Base-by-base conservation (phyloP, 2,329 filamentous ascomycete genomes). In the Ophiostoma populinum region DNA sequence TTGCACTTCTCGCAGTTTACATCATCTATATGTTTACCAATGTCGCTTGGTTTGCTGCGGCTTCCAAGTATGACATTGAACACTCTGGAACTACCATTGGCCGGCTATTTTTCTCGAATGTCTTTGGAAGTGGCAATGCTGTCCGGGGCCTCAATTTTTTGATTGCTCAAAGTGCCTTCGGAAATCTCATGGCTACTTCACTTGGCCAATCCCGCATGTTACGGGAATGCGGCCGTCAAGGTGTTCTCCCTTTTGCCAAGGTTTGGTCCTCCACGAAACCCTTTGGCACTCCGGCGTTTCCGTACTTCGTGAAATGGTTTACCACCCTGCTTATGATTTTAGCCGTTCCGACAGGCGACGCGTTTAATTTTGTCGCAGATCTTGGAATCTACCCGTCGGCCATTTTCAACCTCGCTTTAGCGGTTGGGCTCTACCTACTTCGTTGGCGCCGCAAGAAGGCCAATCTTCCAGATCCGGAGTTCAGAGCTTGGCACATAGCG, bases 291-390 rank as follows among this genome's bases (percentile, higher is more conserved):
- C 71, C 72, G 0, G 49, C 73, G 0, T 70, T 66, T 0, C 70
- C 71, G 0, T 73, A 74, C 43, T 36, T 62, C 1, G 41, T 75
- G 3, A 68, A 70, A 45, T 76, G 66, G 62, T 36, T 48, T 0
- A 43, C 71, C 29, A 75, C 70, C 0, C 42, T 69, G 2, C 42
- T 75, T 24, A 70, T 75, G 63, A 74, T 75, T 24, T 43, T 75
- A 0, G 68, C 62, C 0, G 62, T 68, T 1, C 73, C 72, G 0
- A 65, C 69, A 0, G 71, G 72, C 2, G 70, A 76, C 46, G 72
- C 71, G 0, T 77, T 76, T 48, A 67, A 69, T 41, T 76, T 76
- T 45, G 69, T 78, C 10, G 64, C 74, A 41, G 66, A 68, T 44
- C 53, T 80, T 2, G 51, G 61, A 24, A 59, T 63, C 0, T 78